Base-by-base conservation (phyloP, 148 eudicot species). In the Nyssa sinensis region DNA sequence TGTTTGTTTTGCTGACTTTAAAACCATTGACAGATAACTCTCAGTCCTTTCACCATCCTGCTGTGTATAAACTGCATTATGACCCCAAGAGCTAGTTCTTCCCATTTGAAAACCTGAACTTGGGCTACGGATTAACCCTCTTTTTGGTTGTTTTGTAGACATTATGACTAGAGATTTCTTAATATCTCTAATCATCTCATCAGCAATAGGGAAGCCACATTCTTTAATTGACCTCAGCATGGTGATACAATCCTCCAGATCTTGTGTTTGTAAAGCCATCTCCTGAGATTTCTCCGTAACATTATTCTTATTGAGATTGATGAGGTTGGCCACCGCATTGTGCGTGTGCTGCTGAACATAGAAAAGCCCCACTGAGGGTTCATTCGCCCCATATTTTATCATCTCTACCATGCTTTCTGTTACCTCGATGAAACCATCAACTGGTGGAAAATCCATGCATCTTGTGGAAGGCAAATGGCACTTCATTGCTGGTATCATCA, bases 341-440 rank as follows among this genome's bases (percentile, higher is more conserved):
- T 88, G 91, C 30, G 89, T 85, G 78, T 96, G 99, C 73, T 93
- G 94, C 72, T 96, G 99, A 74, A 96, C 77, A 58, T 88, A 96
- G 84, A 83, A 93, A 75, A 96, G 88, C 24, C 99, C 99, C 55
- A 91, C 93, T 0, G 98, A 96, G 75, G 99, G 99, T 76, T 96
- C 98, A 59, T 96, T 96, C 34, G 98, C 99, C 59, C 88, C 72
- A 41, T 81, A 93, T 72, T 88, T 96, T 69, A 91, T 87, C 93
- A 96, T 96, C 58, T 89, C 94, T 78, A 85, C 97, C 80, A 90
- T 65, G 68, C 75, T 73, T 81, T 96, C 93, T 67, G 80, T 84
- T 82, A 96, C 80, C 83, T 89, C 93, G 79, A 87, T 83, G 84
- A 93, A 96, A 35, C 99, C 97, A 35, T 96, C 99, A 32, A 75